phyloP scores from a whole-genome alignment of 2,329 filamentous ascomycete genomes.

The Botrytis tulipae region DNA sequence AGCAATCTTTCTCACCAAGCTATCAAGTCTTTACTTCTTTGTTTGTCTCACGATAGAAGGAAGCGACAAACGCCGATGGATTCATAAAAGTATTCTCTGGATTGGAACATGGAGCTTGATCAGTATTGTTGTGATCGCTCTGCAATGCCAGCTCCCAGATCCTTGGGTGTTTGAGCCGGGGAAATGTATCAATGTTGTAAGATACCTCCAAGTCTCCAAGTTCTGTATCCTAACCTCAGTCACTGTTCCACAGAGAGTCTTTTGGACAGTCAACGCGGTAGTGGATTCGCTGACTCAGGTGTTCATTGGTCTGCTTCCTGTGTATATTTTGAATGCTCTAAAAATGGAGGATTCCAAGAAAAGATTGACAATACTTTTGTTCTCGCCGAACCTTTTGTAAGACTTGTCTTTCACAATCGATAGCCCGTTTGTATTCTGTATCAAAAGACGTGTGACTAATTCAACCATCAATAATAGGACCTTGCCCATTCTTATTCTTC shows the following conservation, averaged over 20 bases:
- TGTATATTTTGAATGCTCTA: background rate
- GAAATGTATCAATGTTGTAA: slow-evolving; percentile 9
- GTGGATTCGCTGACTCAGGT: slow-evolving; percentile 3
- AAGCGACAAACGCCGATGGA: background rate
- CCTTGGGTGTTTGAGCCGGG: background rate
- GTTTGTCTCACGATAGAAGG: slow-evolving; percentile 6
- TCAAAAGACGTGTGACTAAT: background rate
- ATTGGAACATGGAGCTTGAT: background rate
- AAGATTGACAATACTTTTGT: background rate
- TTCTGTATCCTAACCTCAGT: background rate
- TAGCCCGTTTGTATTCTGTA: background rate
- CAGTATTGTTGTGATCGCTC: background rate
- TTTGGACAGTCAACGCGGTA: slow-evolving; percentile 8
- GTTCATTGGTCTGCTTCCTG: background rate
- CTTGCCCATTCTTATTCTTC: background rate
- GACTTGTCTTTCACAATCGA: background rate
- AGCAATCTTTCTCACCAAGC: background rate
- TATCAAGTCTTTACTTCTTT: background rate
- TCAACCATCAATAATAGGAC: background rate
- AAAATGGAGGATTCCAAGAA: slow-evolving; percentile 1
- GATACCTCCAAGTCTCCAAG: background rate
- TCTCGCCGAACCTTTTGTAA: slow-evolving; percentile 12
- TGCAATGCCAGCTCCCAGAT: slow-evolving; percentile 6
- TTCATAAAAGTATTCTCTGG: background rate
- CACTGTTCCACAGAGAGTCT: background rate